Base-by-base conservation (phyloP, 768 basidiomycete species). In the Mycena metata region DNA sequence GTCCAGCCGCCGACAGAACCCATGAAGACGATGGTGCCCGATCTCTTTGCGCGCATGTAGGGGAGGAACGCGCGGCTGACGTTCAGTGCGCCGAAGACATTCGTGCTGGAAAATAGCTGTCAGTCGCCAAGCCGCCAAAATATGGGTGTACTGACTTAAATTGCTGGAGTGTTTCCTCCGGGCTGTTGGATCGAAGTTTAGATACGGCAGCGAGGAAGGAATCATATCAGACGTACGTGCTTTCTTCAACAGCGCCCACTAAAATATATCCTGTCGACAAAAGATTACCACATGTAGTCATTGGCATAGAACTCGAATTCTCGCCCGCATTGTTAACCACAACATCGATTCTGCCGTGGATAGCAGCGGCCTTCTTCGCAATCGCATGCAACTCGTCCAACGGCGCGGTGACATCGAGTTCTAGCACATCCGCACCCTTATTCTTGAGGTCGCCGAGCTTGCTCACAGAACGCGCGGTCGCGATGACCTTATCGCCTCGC, bases 401-500 rank as follows among this genome's bases (percentile, higher is more conserved):
- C 12, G 72, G 60, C 13, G 69, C 64, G 13, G 76, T 74, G 5
- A 76, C 77, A 50, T 78, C 77, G 23, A 78, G 66, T 51, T 74
- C 66, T n/a, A 78, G 56, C 2, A 74, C 56, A 45, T 69, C 66
- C 2, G 78, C 78, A 13, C 75, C 80, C 2, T 57, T 43, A 2
- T 58, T 54, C 57, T 74, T 72, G 21, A 82, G 68, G 45, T 77
- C 79, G 2, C 78, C 76, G 30, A 83, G 77, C 56, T 80, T 80
- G 49, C 78, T 73, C 16, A 82, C 61, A 15, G 79, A 80, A 47
- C 83, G 80, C 15, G 81, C 82, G 16, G 86, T 85, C 2, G 85
- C 85, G 55, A 86, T 84, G 9, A 86, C 86, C 36, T 81, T 81
- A 63, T 87, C 85, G 16, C 84, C 84, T 6, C 86, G 80, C 8